Percentiles rank a stretch among this genome's conserved stretches.
phyloP scores from a whole-genome alignment of 2,329 filamentous ascomycete genomes.

The Fusarium solani-melongenae region DNA sequence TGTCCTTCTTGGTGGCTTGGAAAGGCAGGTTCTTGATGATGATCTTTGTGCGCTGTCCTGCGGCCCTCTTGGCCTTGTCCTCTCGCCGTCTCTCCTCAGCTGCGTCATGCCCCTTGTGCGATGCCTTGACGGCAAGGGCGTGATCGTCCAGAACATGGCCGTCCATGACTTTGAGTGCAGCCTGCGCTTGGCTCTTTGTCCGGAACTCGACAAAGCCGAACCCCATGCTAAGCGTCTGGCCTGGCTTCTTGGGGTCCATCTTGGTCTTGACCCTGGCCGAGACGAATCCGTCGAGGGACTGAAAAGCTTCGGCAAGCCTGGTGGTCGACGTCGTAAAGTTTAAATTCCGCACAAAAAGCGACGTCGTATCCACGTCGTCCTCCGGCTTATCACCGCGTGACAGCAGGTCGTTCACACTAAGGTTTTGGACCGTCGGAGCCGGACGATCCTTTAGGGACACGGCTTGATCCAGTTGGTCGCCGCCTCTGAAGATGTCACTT shows the following conservation, averaged over 20 bases:
- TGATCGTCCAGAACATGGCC: conserved; percentile 89
- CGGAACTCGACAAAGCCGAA: conserved; percentile 95
- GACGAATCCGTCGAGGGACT: conserved; percentile 85
- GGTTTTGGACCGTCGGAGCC: conserved; percentile 64
- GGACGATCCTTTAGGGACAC: conserved; percentile 48
- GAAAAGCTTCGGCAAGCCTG: conserved; percentile 80
- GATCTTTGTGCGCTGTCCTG: conserved; percentile 85
- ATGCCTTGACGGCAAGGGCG: conserved; percentile 84
- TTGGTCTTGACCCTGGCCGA: conserved; percentile 94
- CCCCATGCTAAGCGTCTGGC: conserved; percentile 92
- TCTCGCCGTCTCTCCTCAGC: conserved; percentile 87
- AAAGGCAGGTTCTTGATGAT: conserved; percentile 99
- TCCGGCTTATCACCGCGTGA: conserved; percentile 65
- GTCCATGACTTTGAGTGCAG: conserved; percentile 87
- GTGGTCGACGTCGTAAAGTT: conserved; percentile 89
- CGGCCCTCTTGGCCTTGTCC: conserved; percentile 83
- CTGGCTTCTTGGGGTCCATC: conserved; percentile 88
- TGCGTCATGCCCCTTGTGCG: conserved; percentile 87
- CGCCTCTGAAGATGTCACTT: conserved; percentile 75
- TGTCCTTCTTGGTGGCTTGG: conserved; percentile 92
- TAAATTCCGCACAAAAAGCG: conserved; percentile 92
- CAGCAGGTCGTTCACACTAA: conserved; percentile 76
- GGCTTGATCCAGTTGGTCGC: conserved; percentile 44
- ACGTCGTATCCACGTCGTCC: conserved; percentile 73
- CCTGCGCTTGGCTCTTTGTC: conserved; percentile 79